Base-by-base conservation (phyloP, 1,284 basidiomycete genomes). In the Ustilago crameri region DNA sequence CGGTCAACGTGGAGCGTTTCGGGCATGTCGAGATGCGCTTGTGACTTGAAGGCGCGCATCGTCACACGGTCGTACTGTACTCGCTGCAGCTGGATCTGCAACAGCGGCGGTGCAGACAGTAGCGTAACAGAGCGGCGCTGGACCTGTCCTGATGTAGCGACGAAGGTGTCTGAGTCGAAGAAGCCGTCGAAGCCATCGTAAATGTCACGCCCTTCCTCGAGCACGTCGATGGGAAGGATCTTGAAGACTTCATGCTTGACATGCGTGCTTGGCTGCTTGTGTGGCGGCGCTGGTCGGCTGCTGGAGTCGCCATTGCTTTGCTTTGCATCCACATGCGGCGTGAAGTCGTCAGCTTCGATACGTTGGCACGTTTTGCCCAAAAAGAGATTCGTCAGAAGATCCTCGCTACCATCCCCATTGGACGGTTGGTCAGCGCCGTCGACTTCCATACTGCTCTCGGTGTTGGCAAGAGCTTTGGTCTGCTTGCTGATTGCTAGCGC, bases 11-110 rank as follows among this genome's bases (percentile, higher is more conserved):
- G 90, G 8, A 99, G 86, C 12, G 89, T 91, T 82, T 95, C 91
- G 5, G 87, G 89, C 80, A 96, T 95, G 75, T 91, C 91, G 71
- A 99, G 89, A 80, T 95, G 95, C 1, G 93, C 93, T 81, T 98
- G 95, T 10, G 92, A 94, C 84, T 99, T 99, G 86, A 91, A 95
- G 17, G 94, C 90, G 68, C 93, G 90, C 57, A 91, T 86, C 0
- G 90, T 91, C 72, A 91, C 90, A 15, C 93, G 88, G 82, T 99
- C 95, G 85, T 95, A 99, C 88, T 98, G 95, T 1, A 95, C 96
- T 63, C 95, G 88, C 91, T 98, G 78, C 32, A 98, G 87, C 83
- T 98, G 95, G 48, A 99, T 92, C 82, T 99, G 96, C 30, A 99
- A 85, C 57, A 98, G 84, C 1, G 93, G 92, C 1, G 95, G 95